Percentiles rank a stretch among this genome's conserved stretches.
These are phyloP conservation scores for Globisporangium radiosum DNA, from an alignment of 352 stramenopile genomes.

Conservation along the genomic window DNA sequence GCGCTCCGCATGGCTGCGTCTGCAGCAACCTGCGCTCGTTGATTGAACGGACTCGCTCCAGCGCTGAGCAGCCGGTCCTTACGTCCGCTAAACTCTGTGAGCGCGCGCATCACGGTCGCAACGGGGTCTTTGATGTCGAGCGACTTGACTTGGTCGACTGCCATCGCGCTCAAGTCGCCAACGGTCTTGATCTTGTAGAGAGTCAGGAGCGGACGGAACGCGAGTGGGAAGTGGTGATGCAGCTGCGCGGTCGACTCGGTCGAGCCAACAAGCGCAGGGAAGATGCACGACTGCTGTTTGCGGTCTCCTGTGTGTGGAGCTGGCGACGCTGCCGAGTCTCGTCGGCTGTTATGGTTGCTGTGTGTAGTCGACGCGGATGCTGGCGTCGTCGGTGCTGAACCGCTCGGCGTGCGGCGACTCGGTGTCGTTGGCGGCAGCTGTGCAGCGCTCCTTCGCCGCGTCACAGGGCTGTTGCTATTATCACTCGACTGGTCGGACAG, in stretches of 20 bases:
- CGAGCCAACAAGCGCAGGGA: constrained; percentile 35
- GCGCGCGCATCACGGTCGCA: constrained; percentile 36
- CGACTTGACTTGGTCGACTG: constrained; percentile 38
- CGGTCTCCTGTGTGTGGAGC: background rate
- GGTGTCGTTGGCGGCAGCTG: constrained; percentile 4
- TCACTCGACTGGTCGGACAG: background rate
- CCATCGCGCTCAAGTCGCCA: constrained; percentile 50
- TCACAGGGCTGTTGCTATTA: too few relatives aligned
- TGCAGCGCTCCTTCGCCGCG: background rate
- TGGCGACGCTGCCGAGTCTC: background rate
- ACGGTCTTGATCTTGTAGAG: constrained; percentile 71
- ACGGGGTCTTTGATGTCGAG: constrained; percentile 60
- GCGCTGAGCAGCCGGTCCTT: constrained; percentile 32
- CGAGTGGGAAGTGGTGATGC: constrained; percentile 44
- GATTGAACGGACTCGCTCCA: constrained; percentile 31
- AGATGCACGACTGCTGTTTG: constrained; percentile 22
- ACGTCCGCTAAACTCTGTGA: constrained; percentile 44
- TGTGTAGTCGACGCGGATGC: background rate
- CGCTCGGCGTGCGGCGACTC: background rate
- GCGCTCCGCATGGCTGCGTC: constrained; percentile 13
- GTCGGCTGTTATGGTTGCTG: too few relatives aligned
- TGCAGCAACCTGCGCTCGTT: constrained; percentile 15
- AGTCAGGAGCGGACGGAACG: constrained; percentile 45
- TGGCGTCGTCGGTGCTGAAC: background rate
- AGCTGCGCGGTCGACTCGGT: constrained; percentile 42